Base-by-base conservation (phyloP, 805 yeast species). In the Wickerhamomyces queroliae region DNA sequence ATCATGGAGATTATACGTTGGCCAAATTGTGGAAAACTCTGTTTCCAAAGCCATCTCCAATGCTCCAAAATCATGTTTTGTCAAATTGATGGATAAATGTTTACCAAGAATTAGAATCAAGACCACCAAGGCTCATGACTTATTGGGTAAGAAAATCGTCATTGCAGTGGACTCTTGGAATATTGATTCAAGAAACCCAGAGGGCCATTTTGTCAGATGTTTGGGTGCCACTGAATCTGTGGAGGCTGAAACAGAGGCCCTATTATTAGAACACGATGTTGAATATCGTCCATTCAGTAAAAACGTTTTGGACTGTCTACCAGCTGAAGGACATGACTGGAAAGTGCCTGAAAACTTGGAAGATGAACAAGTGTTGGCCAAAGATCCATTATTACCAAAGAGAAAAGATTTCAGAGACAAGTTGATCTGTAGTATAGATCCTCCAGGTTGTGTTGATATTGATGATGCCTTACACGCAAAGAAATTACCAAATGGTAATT, bases 391-490 rank as follows among this genome's bases (percentile, higher is more conserved):
- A 36, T 53, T 76, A 26, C 55, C 59, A 28, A 79, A 81, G 50
- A 78, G 99, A 62, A 74, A 69, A 37, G 99, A 93, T 60, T 71
- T 90, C 43, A 77, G 99, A 53, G 95, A 91, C 52, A 80, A 87
- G 55, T 68, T 88, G 36, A 86, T 93, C 30, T 93, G 99, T 60
- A 84, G 95, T 19, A 93, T 93, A 51, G 99, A 93, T 70, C 99
- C 99, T 9, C 97, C 97, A 2, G 83, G 84, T 23, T 91, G 98
- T 78, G 97, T 90, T 48, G 99, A 93, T 76, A 93, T 93, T 54
- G 99, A 93, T 67, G 96, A 93, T 67, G 99, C 99, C 1, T 69
- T 93, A 36, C 99, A 93, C 58, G 98, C 98, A 0, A 67, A 74
- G 46, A 58, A 59, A 39, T 70, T 93, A 36, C 89, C 95, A 2